These are phyloP conservation scores for Alnus rubra DNA, from an alignment of 306 rosid species.

Conservation along the genomic window DNA sequence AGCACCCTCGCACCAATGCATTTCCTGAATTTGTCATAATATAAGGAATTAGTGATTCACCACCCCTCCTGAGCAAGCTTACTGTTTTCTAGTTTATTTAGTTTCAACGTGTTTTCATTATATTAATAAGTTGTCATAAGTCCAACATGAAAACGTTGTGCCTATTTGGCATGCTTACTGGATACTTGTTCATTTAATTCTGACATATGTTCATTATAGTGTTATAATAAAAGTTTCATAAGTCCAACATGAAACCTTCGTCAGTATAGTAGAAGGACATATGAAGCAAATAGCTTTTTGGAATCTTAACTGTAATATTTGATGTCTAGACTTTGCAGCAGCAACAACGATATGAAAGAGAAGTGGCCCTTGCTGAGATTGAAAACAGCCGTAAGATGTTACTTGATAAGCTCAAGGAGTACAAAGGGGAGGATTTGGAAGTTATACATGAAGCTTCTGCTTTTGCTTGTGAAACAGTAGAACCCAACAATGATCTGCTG, in stretches of 20 bases:
- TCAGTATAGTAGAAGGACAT: neutral
- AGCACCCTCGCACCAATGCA: neutral
- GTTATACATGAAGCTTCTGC: slow-evolving; percentile 86
- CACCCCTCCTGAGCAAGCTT: neutral
- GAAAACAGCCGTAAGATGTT: slow-evolving; percentile 83
- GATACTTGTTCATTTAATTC: neutral
- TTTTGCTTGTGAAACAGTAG: slow-evolving; percentile 88
- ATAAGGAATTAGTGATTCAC: neutral
- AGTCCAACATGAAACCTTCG: neutral
- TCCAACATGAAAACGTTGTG: neutral
- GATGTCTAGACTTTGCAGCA: slow-evolving; percentile 68
- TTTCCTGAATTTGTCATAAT: neutral
- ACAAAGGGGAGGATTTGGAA: slow-evolving; percentile 76
- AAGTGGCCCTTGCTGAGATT: slow-evolving; percentile 81
- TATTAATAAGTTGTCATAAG: neutral
- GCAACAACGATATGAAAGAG: slow-evolving; percentile 75
- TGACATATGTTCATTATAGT: neutral
- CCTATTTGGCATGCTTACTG: neutral
- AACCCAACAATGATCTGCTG: slow-evolving; percentile 66
- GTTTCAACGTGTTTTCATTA: neutral
- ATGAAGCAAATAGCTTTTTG: neutral
- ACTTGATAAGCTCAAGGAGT: slow-evolving; percentile 70
- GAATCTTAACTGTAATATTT: slow-evolving; percentile 24
- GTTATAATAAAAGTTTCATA: neutral
- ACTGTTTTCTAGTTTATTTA: neutral